Percentiles rank a stretch among this genome's conserved stretches.
Evolutionary conservation across 768 basidiomycete species (phyloP).

Genomic region (Amanita fuliginea): DNA sequence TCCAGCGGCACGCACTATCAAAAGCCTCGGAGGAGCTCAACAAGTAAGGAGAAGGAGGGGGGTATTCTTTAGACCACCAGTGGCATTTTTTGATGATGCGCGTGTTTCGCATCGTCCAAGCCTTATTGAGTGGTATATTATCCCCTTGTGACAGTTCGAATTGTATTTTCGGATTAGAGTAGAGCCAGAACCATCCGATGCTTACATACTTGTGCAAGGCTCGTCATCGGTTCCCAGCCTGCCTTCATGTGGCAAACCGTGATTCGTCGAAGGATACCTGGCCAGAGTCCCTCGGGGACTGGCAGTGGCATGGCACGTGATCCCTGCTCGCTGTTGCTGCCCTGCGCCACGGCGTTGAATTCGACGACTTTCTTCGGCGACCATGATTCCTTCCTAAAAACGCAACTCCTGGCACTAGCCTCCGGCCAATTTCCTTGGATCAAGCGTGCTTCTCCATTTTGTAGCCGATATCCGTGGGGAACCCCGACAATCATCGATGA

Average conservation of each 20-base stretch:
- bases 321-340: too few relatives aligned
- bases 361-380: neutral
- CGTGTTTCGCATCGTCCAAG: neutral
- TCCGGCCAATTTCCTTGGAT: too few relatives aligned
- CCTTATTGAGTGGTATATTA: neutral
- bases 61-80: neutral
- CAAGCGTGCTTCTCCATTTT: too few relatives aligned
- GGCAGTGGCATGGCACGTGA: neutral
- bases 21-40: neutral
- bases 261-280: neutral
- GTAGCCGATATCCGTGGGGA: too few relatives aligned
- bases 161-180: neutral
- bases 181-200: neutral
- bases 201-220: neutral
- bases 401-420: too few relatives aligned
- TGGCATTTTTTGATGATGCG: neutral
- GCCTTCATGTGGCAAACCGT: neutral
- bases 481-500: too few relatives aligned
- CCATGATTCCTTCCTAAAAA: too few relatives aligned
- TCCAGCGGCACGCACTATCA: neutral
- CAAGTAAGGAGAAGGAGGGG: neutral
- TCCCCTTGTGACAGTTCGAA: neutral
- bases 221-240: neutral
- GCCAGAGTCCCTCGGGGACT: neutral
- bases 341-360: too few relatives aligned